phyloP scores from a whole-genome alignment of 2,329 filamentous ascomycete species.

The Colletotrichum incanum region DNA sequence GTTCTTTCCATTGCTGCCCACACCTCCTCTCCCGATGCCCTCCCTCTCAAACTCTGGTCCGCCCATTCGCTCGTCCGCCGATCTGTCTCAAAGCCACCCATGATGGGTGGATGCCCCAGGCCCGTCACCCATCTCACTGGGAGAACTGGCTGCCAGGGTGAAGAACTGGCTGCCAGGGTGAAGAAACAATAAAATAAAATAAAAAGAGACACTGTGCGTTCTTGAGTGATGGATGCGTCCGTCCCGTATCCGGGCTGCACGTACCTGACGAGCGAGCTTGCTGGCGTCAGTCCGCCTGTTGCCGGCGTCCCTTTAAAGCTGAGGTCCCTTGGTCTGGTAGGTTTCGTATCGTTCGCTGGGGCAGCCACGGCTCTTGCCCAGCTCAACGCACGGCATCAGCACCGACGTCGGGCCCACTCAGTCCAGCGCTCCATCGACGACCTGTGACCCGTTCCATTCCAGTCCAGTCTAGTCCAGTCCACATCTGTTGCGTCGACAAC shows the following conservation, averaged over 20 bases:
- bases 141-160: neutral
- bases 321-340: constrained; percentile 22
- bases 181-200: neutral
- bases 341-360: constrained; percentile 33
- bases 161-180: too few relatives aligned
- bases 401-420: constrained; percentile 18
- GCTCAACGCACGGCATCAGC: constrained; percentile 22
- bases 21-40: constrained; percentile 1
- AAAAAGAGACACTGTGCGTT: neutral
- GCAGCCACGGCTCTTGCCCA: constrained; percentile 27
- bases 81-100: constrained; percentile 22
- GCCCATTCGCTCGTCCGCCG: constrained; percentile 15
- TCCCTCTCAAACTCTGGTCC: neutral
- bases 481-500: constrained; percentile 1
- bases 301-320: constrained; percentile 26
- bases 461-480: constrained; percentile 1
- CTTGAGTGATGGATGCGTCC: neutral
- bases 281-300: constrained; percentile 20
- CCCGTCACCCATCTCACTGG: neutral
- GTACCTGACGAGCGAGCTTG: constrained; percentile 7
- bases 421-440: neutral
- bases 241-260: neutral
- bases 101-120: constrained; percentile 14
- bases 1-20: constrained; percentile 19
- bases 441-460: neutral